Conservation (phyloP, 2,329 filamentous ascomycete genomes). For the Tolypocladium paradoxum region DNA sequence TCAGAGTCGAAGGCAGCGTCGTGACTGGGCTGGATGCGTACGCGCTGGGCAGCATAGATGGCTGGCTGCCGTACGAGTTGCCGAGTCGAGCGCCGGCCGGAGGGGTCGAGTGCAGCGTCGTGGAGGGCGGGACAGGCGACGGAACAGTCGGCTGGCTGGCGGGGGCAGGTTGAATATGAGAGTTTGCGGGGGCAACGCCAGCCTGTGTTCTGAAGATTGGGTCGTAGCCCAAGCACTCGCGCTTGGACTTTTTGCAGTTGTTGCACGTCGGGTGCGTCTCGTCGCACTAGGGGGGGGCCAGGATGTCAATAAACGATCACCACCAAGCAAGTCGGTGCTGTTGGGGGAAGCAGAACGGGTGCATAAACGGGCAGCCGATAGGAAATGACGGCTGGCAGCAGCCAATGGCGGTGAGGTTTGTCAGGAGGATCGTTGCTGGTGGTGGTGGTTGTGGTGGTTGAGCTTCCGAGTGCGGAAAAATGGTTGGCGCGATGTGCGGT, state of each 20-base stretch:
- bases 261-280: slow-evolving; percentile 88
- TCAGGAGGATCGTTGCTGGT: not conserved
- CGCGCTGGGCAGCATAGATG: slow-evolving; percentile 30
- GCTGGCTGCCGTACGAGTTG: slow-evolving; percentile 35
- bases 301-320: slow-evolving; percentile 13
- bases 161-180: slow-evolving; percentile 32
- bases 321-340: slow-evolving; percentile 3
- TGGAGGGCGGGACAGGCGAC: slow-evolving; percentile 15
- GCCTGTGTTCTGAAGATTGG: slow-evolving; percentile 72
- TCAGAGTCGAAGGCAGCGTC: slow-evolving; percentile 19
- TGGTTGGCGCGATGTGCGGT: slow-evolving; percentile 1
- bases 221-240: slow-evolving; percentile 78
- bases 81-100: slow-evolving; percentile 14
- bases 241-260: slow-evolving; percentile 82
- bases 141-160: slow-evolving; percentile 21
- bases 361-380: not conserved
- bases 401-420: not conserved
- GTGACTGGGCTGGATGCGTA: slow-evolving; percentile 23
- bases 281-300: slow-evolving; percentile 61
- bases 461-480: not conserved
- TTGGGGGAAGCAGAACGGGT: not conserved
- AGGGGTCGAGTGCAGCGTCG: slow-evolving; percentile 11
- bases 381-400: not conserved
- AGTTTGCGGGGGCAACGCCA: slow-evolving; percentile 58
- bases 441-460: not conserved